Conservation (phyloP, 768 basidiomycete genomes). For the Kwoniella europaea region DNA sequence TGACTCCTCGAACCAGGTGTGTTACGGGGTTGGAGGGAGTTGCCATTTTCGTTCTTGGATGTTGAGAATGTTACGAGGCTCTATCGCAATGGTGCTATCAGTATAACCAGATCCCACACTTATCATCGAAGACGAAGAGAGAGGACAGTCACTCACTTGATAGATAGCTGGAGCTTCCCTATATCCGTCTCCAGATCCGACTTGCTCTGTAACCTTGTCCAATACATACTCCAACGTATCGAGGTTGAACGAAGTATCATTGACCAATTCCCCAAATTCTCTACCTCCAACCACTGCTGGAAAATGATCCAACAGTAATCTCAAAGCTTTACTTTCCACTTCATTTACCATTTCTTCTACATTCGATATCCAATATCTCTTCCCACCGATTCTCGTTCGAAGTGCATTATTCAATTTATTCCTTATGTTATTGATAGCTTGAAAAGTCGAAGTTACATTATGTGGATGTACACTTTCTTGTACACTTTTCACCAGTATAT, state of each 20-base stretch:
- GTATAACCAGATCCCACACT: not conserved
- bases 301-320: slow-evolving; percentile 66
- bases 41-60: not conserved
- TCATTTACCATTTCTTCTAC: slow-evolving; percentile 71
- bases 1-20: slow-evolving; percentile 65
- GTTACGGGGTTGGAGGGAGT: not conserved
- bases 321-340: slow-evolving; percentile 69
- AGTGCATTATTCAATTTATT: slow-evolving; percentile 50
- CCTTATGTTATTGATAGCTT: slow-evolving; percentile 65
- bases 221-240: slow-evolving; percentile 81
- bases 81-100: not conserved
- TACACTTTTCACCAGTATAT: slow-evolving; percentile 74
- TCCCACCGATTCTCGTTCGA: slow-evolving; percentile 19
- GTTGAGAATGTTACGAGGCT: not conserved
- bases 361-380: slow-evolving; percentile 66
- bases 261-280: slow-evolving; percentile 78
- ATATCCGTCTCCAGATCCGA: slow-evolving; percentile 68
- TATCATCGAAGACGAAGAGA: slow-evolving; percentile 59
- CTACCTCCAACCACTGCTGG: slow-evolving; percentile 70
- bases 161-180: slow-evolving; percentile 66
- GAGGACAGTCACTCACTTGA: slow-evolving; percentile 58
- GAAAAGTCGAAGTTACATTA: slow-evolving; percentile 73
- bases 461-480: slow-evolving; percentile 69
- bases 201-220: slow-evolving; percentile 67
- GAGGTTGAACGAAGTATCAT: slow-evolving; percentile 69